phyloP scores from a whole-genome alignment of 768 basidiomycete genomes.

The Suillus occidentalis region DNA sequence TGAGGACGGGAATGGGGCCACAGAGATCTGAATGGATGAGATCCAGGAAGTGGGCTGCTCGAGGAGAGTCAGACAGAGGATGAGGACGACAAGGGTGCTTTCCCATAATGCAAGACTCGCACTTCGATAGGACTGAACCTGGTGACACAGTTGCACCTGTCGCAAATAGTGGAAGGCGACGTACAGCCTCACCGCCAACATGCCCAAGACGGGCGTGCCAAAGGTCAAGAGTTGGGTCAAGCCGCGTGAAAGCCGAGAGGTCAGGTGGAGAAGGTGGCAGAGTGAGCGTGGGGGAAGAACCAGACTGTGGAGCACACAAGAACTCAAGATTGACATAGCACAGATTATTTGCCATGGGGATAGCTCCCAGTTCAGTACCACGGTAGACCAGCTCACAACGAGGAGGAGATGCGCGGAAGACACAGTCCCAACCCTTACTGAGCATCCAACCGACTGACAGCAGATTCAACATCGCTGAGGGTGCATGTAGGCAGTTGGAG shows the following conservation, averaged over 20 bases:
- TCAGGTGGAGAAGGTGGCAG: not conserved
- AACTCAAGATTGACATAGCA: too few relatives aligned
- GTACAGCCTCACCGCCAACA: not conserved
- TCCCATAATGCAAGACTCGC: not conserved
- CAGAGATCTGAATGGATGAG: constrained; percentile 1
- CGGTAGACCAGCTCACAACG: too few relatives aligned
- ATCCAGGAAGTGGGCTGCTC: not conserved
- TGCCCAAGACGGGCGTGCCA: not conserved
- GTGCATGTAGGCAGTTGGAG: too few relatives aligned
- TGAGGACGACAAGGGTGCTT: not conserved
- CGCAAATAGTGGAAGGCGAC: not conserved
- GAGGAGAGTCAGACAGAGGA: not conserved
- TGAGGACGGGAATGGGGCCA: constrained; percentile 21
- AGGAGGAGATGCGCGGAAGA: too few relatives aligned
- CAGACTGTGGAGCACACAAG: too few relatives aligned
- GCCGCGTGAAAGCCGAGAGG: not conserved
- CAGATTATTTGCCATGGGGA: too few relatives aligned
- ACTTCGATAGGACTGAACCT: not conserved
- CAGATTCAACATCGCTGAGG: too few relatives aligned
- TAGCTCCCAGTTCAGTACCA: too few relatives aligned
- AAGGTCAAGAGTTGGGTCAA: not conserved
- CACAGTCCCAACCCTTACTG: too few relatives aligned
- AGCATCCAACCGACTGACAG: too few relatives aligned
- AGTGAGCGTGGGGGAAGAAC: too few relatives aligned
- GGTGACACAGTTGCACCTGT: not conserved